Evolutionary conservation across 2,329 filamentous ascomycete species (phyloP), one percentile per base, ranked within the genome.

Genomic region (Orbilia brochopaga): DNA sequence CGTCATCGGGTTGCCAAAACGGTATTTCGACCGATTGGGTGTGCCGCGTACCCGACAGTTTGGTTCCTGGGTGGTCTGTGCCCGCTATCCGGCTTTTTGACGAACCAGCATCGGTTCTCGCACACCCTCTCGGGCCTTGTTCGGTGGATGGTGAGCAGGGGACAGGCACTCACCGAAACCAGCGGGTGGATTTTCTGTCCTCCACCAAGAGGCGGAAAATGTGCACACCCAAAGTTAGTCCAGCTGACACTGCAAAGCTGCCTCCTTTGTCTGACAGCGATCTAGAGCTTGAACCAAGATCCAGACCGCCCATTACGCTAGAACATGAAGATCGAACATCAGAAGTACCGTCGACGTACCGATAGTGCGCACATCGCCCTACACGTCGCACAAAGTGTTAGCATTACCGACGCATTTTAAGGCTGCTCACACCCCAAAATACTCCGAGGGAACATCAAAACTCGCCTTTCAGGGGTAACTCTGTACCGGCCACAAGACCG

Each of bases 401-500:
- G 59, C 40, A 64, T 51, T 52, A 53, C 50, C 46, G 30, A 23
- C 37, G 37, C 37, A 42, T 42, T 15, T 42, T 42, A 17, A 8
- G 27, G 27, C 27, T 32, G 27, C 8, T 32, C 27, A 32, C 27
- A 42, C 37, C 11, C 11, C 37, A 50, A 50, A 23, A 53, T 46
- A 65, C 61, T 50, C 59, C 19, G 2, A 59, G 40, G 44, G 42
- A 59, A 66, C 59, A 32, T 4, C n/a, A 10, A 53, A 48, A 54
- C 59, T 70, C 64, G 15, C 74, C 74, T 66, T 59, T 74, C 56
- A 72, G 58, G 59, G 74, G 74, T 30, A 75, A 53, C 44, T 75
- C 74, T 35, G 74, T 74, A 17, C 74, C 74, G 24, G 61, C 74
- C 53, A 74, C 67, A 54, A 75, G 66, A 70, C 66, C 66, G 48